Base-by-base conservation (phyloP, 106 monocot species). In the Iris macrosiphon region DNA sequence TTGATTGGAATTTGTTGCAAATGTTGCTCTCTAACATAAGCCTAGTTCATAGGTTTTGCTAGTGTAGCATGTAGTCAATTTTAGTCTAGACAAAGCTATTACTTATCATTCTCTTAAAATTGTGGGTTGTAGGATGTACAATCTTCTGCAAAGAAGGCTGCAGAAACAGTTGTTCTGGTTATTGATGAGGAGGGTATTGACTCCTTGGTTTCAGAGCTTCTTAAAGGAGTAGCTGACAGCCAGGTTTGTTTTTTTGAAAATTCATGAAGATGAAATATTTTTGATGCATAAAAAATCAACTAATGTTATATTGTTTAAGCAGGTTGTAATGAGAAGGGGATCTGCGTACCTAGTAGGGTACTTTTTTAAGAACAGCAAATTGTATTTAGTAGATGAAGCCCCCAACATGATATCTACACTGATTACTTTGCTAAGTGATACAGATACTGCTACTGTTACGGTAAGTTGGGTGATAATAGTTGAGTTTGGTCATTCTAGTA, bases 111-210 rank as follows among this genome's bases (percentile, higher is more conserved):
- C n/a, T n/a, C n/a, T n/a, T n/a, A n/a, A n/a, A n/a, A n/a, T n/a
- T n/a, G n/a, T n/a, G n/a, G 50, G 58, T 59, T 1, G 1, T 64
- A 98, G 96, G 75, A 86, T 67, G 75, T 91, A n/a, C 71, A 68
- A 78, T 54, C 53, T 61, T 63, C 78, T 20, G 96, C 96, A 29
- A 98, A 73, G 61, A 98, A 87, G 55, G 90, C 90, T 75, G 96
- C 91, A 41, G 96, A 98, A 70, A 91, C 90, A 24, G 83, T 91
- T 60, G 80, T 89, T 22, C 64, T 90, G 54, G 90, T 87, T 56
- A 75, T 98, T 67, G 96, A 98, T 53, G 83, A 87, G 20, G 96
- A 98, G 53, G 96, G 96, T 3, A 40, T 81, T 59, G 86, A 63
- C 42, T 57, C 69, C 25, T 66, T 98, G 70, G 72, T 91, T 25